Evolutionary conservation across 2,329 filamentous ascomycete species (phyloP).

Genomic region (Penicillium expansum): DNA sequence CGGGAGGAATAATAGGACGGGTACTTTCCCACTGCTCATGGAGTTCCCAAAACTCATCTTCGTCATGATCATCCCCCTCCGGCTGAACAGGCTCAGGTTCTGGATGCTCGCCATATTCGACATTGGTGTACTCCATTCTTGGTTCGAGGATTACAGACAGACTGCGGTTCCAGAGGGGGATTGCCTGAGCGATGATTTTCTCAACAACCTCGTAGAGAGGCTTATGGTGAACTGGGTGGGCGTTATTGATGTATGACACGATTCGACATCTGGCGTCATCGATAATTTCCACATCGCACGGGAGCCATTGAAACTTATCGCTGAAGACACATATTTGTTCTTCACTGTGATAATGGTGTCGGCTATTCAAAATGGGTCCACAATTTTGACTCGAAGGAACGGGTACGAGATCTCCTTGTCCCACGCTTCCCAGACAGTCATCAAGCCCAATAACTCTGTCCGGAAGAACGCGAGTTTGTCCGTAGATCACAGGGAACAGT

Average conservation of each 20-base stretch:
- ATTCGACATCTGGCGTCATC: conserved; percentile 2
- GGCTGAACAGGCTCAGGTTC: conserved; percentile 1
- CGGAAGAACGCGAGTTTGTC: conserved; percentile 25
- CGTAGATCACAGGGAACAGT: conserved; percentile 37
- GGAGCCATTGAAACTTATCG: conserved; percentile 49
- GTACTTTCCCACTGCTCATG: neutral
- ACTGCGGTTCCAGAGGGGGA: conserved; percentile 49
- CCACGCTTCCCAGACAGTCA: conserved; percentile 24
- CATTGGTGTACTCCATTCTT: conserved; percentile 12
- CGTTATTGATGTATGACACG: conserved; percentile 4
- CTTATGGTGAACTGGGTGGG: conserved; percentile 37
- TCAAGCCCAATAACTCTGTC: conserved; percentile 20
- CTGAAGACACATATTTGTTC: conserved; percentile 19
- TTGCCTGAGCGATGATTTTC: conserved; percentile 35
- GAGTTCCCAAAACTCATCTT: neutral
- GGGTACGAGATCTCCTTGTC: conserved; percentile 14
- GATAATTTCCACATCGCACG: conserved; percentile 37
- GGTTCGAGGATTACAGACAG: conserved; percentile 6
- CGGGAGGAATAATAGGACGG: neutral
- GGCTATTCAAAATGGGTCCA: neutral
- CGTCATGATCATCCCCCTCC: neutral
- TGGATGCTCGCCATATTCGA: conserved; percentile 10
- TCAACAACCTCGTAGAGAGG: conserved; percentile 40
- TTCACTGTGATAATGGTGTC: neutral
- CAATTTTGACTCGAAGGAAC: neutral